Evolutionary conservation across 768 basidiomycete species (phyloP).

Genomic region (Auriscalpium vulgare): DNA sequence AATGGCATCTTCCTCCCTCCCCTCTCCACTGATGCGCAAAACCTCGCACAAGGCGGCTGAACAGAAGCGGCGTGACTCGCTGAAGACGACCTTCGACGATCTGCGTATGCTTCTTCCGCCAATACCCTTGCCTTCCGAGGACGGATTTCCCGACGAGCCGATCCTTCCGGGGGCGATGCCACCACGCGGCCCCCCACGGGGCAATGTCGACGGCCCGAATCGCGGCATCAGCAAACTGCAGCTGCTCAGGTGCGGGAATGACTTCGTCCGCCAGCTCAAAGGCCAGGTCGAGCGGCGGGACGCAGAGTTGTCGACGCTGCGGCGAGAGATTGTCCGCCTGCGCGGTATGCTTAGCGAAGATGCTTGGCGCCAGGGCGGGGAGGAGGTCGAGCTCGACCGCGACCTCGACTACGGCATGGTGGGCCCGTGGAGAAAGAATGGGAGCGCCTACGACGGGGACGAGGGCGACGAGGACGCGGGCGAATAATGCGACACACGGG

Average conservation of each 20-base stretch:
- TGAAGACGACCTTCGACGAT: constrained; percentile 90
- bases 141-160: constrained; percentile 62
- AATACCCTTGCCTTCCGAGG: constrained; percentile 75
- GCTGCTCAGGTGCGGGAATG: constrained; percentile 84
- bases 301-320: constrained; percentile 60
- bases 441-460: constrained; percentile 12
- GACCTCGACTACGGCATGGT: constrained; percentile 53
- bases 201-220: constrained; percentile 86
- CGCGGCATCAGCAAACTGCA: constrained; percentile 92
- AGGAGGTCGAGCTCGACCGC: constrained; percentile 41
- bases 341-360: constrained; percentile 30
- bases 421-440: constrained; percentile 16
- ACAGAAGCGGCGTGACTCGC: constrained; percentile 92
- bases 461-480: constrained; percentile 10
- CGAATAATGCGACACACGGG: not conserved
- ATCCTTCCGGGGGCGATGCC: constrained; percentile 83
- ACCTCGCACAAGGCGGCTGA: constrained; percentile 94
- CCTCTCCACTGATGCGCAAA: constrained; percentile 44
- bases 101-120: constrained; percentile 79
- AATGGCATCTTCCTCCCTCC: constrained; percentile 17
- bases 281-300: constrained; percentile 74
- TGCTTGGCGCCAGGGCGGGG: constrained; percentile 26
- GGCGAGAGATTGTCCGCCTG: constrained; percentile 59
- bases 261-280: constrained; percentile 73
- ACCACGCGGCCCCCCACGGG: constrained; percentile 81